Evolutionary conservation across 202 grass and related monocot species (phyloP), one percentile per base, ranked within the genome.

Genomic region (Schoenoplectus tabernaemontani): DNA sequence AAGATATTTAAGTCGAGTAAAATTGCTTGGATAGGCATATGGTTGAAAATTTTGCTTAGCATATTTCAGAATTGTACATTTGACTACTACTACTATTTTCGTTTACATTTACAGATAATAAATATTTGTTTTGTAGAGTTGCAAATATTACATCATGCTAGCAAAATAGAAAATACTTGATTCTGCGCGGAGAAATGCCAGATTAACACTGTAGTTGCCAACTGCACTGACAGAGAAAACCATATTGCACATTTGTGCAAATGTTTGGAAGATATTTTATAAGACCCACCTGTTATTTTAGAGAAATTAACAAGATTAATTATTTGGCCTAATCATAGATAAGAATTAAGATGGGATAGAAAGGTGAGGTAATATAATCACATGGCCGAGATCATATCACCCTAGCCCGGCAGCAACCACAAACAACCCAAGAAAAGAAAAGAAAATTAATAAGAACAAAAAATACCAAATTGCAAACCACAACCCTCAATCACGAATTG

Each of bases 1-100:
- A 32, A 83, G 80, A 84, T 61, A 50, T 58, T 69, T 82, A 54
- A 7, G 46, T 22, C 64, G 24, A 79, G 34, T 59, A 59, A 41
- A 13, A 23, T 77, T 51, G 20, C 50, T 83, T 72, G 66, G 9
- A 16, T 72, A 50, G 16, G 22, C 22, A 60, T 30, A 10, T 72
- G 10, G 2, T 26, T 16, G 42, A 48, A 72, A 48, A 68, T 48
- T 72, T 72, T 47, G 66, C 13, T 32, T 51, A 51, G 43, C 22
- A 48, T 73, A 73, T 73, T 67, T 66, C 23, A 9, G 15, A 17
- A 26, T 73, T 74, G 43, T 74, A 51, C 44, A 74, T 73, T 44
- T 1, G 44, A 73, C 42, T 67, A 10, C 20, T 43, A 16, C 17
- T 51, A 3, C 16, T 19, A 16, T n/a, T 20, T 56, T 73, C 13